Evolutionary conservation across 148 eudicot species (phyloP).

Genomic region (Camellia lanceoleosa): DNA sequence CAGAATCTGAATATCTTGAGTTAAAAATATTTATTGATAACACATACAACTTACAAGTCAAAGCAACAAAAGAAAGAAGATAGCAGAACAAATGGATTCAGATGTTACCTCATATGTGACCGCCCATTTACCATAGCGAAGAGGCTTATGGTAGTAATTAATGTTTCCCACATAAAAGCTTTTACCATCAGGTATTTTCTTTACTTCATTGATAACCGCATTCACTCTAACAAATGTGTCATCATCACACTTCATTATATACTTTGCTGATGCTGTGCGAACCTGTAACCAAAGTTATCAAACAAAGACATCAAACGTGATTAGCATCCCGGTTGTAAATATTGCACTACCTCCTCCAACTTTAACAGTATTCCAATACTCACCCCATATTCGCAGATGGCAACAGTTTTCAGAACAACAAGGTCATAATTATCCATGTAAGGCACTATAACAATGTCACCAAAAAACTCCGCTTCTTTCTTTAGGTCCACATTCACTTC

Average conservation of each 20-base stretch:
- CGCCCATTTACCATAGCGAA: conserved; percentile 95
- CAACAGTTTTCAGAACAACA: conserved; percentile 89
- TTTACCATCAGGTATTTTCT: conserved; percentile 44
- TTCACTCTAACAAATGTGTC: conserved; percentile 90
- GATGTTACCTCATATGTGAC: conserved; percentile 88
- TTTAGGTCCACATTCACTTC: conserved; percentile 80
- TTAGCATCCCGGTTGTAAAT: neutral
- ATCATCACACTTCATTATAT: conserved; percentile 95
- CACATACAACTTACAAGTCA: conserved; percentile 10
- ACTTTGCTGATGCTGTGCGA: conserved; percentile 65
- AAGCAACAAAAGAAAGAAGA: neutral
- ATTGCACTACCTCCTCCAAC: neutral
- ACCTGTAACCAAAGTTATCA: conserved; percentile 39
- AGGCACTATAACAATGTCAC: conserved; percentile 84
- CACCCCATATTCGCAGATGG: conserved; percentile 92
- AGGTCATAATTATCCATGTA: conserved; percentile 90
- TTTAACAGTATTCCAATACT: conserved; percentile 20
- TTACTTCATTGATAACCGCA: conserved; percentile 58
- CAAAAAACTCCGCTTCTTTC: conserved; percentile 87
- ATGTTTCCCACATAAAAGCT: conserved; percentile 90
- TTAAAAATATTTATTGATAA: neutral
- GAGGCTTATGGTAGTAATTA: conserved; percentile 85
- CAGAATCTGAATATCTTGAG: neutral
- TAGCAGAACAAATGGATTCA: conserved; percentile 3
- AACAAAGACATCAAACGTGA: neutral